These are phyloP conservation scores for Agrocybe pediades DNA, from an alignment of 768 basidiomycete genomes.

Conservation along the genomic window DNA sequence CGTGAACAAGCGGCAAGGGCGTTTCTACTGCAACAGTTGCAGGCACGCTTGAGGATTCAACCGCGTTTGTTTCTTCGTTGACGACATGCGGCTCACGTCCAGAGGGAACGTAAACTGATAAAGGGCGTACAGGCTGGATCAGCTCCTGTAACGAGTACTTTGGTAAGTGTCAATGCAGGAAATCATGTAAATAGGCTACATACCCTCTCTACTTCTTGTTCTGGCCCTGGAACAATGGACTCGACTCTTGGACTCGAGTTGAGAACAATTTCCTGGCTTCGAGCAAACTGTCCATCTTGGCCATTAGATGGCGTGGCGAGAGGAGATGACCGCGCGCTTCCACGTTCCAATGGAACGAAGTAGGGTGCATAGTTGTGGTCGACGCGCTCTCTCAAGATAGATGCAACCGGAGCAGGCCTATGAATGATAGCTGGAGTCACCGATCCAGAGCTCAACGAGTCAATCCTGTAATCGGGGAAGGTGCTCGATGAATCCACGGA, in stretches of 20 bases:
- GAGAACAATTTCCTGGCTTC: background rate
- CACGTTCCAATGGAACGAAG: background rate
- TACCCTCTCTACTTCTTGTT: background rate
- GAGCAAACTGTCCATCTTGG: background rate
- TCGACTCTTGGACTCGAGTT: background rate
- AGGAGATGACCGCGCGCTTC: background rate
- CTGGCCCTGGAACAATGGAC: background rate
- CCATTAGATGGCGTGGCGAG: background rate
- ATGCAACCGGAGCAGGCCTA: constrained; percentile 2
- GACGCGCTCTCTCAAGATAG: constrained; percentile 3
- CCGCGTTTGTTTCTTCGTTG: background rate
- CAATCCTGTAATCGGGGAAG: background rate
- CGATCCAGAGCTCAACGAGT: background rate
- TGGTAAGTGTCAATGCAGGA: background rate
- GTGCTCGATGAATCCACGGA: constrained; percentile 5
- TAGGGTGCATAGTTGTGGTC: constrained; percentile 3
- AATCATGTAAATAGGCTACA: background rate
- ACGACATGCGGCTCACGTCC: background rate
- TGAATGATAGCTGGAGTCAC: constrained; percentile 2
- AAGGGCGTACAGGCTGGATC: constrained; percentile 11
- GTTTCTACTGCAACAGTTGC: constrained; percentile 8
- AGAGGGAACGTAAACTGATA: constrained; percentile 7
- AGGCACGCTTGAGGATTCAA: background rate
- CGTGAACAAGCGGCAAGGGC: background rate
- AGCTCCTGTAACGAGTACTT: constrained; percentile 8